These are phyloP conservation scores for Falciphora oryzae DNA, from an alignment of 2,329 filamentous ascomycete species.

Conservation along the genomic window DNA sequence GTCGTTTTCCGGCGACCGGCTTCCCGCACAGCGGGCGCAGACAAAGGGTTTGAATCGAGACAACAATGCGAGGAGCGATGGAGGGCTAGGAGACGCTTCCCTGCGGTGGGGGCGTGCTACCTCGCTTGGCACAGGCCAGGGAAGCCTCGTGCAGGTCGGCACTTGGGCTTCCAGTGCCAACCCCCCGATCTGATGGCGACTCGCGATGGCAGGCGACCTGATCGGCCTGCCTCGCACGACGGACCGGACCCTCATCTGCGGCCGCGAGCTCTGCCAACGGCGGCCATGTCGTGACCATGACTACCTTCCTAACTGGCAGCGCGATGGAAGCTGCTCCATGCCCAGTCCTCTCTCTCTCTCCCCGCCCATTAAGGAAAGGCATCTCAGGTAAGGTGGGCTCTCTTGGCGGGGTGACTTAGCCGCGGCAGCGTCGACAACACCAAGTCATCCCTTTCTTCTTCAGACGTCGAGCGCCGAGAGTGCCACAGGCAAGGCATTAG, in stretches of 20 bases:
- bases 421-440: background rate
- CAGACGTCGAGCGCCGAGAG: background rate
- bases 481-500: background rate
- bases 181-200: background rate
- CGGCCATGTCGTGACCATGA: background rate
- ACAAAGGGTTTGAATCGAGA: constrained; percentile 4
- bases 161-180: background rate
- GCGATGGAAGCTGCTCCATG: background rate
- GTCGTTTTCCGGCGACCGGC: constrained; percentile 6
- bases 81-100: background rate
- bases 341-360: background rate
- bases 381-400: background rate
- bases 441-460: background rate
- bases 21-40: background rate
- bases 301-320: background rate
- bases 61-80: background rate
- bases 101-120: background rate
- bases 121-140: background rate
- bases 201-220: background rate
- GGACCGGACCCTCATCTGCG: background rate
- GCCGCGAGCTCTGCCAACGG: background rate
- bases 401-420: background rate
- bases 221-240: background rate
- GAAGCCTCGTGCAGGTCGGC: background rate
- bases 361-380: too few relatives aligned